Evolutionary conservation across 345 rosid species (phyloP).

Genomic region (Triadica sebifera): DNA sequence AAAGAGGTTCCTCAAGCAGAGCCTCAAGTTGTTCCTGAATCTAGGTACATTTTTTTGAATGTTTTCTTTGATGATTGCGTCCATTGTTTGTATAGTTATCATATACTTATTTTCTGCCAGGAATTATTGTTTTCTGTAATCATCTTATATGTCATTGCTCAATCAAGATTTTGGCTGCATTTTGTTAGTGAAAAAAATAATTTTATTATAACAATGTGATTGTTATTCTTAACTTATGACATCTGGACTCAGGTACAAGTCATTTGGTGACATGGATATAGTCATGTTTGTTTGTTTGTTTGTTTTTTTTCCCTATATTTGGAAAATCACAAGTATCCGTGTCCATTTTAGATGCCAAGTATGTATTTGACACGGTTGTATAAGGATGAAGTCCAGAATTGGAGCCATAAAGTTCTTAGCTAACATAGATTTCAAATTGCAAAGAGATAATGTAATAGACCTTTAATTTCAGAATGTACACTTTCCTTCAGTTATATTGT

Average conservation of each 20-base stretch:
- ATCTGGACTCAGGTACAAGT: background rate
- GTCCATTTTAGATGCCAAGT: background rate
- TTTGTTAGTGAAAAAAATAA: background rate
- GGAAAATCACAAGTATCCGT: background rate
- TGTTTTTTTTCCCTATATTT: background rate
- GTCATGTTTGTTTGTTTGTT: background rate
- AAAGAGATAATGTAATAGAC: background rate
- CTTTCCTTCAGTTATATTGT: background rate
- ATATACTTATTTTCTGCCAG: background rate
- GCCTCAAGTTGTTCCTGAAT: slow-evolving; percentile 57
- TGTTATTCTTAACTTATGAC: background rate
- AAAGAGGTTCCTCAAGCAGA: slow-evolving; percentile 46
- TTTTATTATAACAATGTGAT: background rate
- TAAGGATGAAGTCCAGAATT: background rate
- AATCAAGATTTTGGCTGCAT: background rate
- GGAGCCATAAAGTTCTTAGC: background rate
- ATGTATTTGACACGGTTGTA: background rate
- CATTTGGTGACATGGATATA: background rate
- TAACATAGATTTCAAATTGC: background rate
- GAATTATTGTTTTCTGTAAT: background rate
- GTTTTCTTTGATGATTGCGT: slow-evolving; percentile 1
- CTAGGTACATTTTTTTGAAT: slow-evolving; percentile 51
- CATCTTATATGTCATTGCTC: background rate
- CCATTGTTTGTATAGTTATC: background rate
- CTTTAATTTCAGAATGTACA: background rate